Evolutionary conservation across 345 rosid species (phyloP), one percentile per base, ranked within the genome.

Genomic region (Citrus maxima): DNA sequence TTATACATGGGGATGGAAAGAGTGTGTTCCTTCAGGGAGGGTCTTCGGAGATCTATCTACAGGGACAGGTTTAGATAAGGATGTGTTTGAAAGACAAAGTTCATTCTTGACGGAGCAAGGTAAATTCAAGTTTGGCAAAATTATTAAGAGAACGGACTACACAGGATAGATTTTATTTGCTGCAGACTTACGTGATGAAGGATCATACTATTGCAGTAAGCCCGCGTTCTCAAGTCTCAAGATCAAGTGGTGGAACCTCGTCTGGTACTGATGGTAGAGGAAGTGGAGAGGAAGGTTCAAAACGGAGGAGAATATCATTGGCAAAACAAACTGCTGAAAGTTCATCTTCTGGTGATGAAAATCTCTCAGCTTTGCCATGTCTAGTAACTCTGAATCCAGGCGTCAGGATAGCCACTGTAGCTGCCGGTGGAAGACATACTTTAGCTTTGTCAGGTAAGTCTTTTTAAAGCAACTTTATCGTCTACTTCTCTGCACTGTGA

Each of bases 1-100:
- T 71, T 94, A 88, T 78, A 94, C 99, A 37, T 97, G 99, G 99
- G 99, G 99, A 66, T 97, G 99, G 99, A 93, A 86, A 79, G 99
- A 97, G 83, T 97, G 99, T 81, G 86, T 97, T 78, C 98, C 99
- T 40, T 86, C 99, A 12, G 99, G 98, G 72, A 93, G 88, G 70
- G 82, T 92, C 65, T 86, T 90, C 7, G 95, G 97, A 62, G 90
- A 91, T 66, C 80, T 82, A 78, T 80, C 87, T 25, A 16, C 60
- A 21, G 81, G 78, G 37, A 82, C 82, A 76, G 79, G 81, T 35
- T 28, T 42, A 54, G 95, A 88, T 18, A 93, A 85, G 79, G 93
- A 87, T 80, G 84, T 72, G 25, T 62, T 67, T 72, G 95, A 90
- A 83, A 90, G 88, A 81, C 94, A 88, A 49, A 89, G 80, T 72